Conservation (phyloP, 2,329 filamentous ascomycete genomes). For the Byssothecium circinans region DNA sequence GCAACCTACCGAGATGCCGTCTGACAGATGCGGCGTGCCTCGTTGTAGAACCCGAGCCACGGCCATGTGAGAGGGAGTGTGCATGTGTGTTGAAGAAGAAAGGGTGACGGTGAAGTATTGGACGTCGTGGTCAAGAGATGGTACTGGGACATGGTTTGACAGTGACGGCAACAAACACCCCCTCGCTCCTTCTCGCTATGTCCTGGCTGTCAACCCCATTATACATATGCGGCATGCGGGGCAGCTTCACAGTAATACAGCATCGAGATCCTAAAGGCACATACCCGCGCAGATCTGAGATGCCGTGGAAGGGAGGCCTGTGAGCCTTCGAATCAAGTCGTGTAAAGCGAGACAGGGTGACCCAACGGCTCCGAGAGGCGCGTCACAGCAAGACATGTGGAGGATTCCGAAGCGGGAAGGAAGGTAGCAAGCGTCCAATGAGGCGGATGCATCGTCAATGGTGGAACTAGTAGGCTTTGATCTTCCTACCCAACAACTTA, state of each 20-base stretch:
- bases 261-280: conserved; percentile 4
- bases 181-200: neutral
- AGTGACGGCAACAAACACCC: neutral
- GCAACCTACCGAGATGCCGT: conserved; percentile 15
- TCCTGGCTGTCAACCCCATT: neutral
- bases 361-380: conserved; percentile 14
- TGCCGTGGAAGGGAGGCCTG: conserved; percentile 8
- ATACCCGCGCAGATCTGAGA: conserved; percentile 18
- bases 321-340: conserved; percentile 13
- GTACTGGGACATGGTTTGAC: neutral
- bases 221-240: neutral
- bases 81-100: neutral
- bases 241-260: neutral
- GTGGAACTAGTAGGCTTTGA: conserved; percentile 12
- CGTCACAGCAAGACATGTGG: neutral
- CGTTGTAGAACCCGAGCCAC: conserved; percentile 4
- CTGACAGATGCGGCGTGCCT: conserved; percentile 22
- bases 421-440: neutral
- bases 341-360: conserved; percentile 19
- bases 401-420: neutral
- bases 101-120: neutral
- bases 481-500: conserved; percentile 9
- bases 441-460: neutral
- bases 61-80: neutral
- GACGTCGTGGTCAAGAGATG: neutral